A percentile compares a stretch with the other conserved stretches of the same genome.
phyloP scores from a whole-genome alignment of 2,329 filamentous ascomycete species.

The Bipolaris victoriae region DNA sequence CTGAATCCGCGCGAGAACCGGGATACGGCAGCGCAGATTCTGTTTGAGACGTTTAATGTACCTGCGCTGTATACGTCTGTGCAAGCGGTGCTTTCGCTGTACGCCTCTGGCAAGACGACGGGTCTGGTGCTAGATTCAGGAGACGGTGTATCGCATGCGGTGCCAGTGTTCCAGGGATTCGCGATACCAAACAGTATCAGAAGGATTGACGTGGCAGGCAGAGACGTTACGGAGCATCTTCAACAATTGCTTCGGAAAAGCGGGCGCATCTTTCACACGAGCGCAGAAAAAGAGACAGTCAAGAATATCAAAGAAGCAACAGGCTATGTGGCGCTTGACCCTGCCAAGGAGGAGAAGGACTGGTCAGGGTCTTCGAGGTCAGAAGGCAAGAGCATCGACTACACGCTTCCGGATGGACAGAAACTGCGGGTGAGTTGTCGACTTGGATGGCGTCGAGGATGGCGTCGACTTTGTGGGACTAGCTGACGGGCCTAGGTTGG shows the following conservation, averaged over 20 bases:
- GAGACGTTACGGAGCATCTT: conserved; percentile 95
- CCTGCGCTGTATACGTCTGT: conserved; percentile 96
- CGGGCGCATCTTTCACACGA: conserved; percentile 95
- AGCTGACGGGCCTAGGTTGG: conserved; percentile 68
- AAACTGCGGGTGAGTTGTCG: conserved; percentile 74
- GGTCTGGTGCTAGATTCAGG: conserved; percentile 95
- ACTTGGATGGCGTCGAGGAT: conserved; percentile 12
- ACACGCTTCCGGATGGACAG: conserved; percentile 88
- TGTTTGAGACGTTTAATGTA: conserved; percentile 99
- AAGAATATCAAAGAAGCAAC: conserved; percentile 95
- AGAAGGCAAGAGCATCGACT: conserved; percentile 82
- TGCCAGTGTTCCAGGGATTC: conserved; percentile 97
- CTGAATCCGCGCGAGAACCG: conserved; percentile 95
- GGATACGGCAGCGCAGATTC: conserved; percentile 93
- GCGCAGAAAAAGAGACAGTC: conserved; percentile 98
- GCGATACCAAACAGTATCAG: conserved; percentile 95
- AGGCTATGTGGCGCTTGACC: conserved; percentile 88
- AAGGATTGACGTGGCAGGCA: conserved; percentile 92
- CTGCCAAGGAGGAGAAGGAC: conserved; percentile 94
- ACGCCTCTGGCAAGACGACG: conserved; percentile 93
- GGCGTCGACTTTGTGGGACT: conserved; percentile 8
- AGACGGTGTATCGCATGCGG: conserved; percentile 95
- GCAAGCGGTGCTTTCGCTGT: conserved; percentile 93
- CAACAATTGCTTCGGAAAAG: conserved; percentile 89
- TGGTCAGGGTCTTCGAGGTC: conserved; percentile 80